Percentiles rank a stretch among this genome's conserved stretches.
phyloP scores from a whole-genome alignment of 495 filamentous ascomycete genomes.

The Annulohypoxylon maeteangense region DNA sequence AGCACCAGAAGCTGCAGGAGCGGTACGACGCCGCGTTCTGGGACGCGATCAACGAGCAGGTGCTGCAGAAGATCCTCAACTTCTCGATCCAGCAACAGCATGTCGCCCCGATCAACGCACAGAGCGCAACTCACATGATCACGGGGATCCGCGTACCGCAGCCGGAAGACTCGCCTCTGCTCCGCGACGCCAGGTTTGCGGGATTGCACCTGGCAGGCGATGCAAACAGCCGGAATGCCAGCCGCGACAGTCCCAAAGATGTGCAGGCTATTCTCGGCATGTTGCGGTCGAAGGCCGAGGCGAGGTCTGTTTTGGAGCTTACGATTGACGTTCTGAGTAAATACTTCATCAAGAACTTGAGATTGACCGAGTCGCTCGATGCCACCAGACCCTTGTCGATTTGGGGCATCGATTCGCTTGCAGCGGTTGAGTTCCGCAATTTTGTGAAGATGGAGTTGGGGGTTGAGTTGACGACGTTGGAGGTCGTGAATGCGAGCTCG shows the following conservation, averaged over 20 bases:
- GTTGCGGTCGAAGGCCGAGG: not conserved
- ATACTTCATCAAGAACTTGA: constrained; percentile 16
- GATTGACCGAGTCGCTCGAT: constrained; percentile 56
- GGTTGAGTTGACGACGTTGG: constrained; percentile 61
- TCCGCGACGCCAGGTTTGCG: constrained; percentile 35
- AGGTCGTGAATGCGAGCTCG: constrained; percentile 36
- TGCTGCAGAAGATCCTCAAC: constrained; percentile 45
- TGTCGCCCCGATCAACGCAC: not conserved
- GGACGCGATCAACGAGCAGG: constrained; percentile 46
- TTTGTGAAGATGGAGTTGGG: constrained; percentile 55
- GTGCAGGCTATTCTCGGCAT: not conserved
- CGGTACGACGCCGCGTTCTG: constrained; percentile 35
- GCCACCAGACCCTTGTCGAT: constrained; percentile 51
- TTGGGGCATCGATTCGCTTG: constrained; percentile 62
- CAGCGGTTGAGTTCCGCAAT: constrained; percentile 60
- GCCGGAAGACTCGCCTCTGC: constrained; percentile 21
- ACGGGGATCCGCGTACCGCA: constrained; percentile 54
- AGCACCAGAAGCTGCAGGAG: constrained; percentile 43
- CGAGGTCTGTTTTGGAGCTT: not conserved
- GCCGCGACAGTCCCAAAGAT: not conserved
- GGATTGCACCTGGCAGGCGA: constrained; percentile 2
- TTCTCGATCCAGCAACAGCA: constrained; percentile 49
- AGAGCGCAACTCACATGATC: constrained; percentile 48
- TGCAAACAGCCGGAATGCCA: not conserved
- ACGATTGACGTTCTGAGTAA: not conserved